Percentiles rank a stretch among this genome's conserved stretches.
Conservation (phyloP, 2,329 filamentous ascomycete genomes). For the Trichophaea hybrida region DNA sequence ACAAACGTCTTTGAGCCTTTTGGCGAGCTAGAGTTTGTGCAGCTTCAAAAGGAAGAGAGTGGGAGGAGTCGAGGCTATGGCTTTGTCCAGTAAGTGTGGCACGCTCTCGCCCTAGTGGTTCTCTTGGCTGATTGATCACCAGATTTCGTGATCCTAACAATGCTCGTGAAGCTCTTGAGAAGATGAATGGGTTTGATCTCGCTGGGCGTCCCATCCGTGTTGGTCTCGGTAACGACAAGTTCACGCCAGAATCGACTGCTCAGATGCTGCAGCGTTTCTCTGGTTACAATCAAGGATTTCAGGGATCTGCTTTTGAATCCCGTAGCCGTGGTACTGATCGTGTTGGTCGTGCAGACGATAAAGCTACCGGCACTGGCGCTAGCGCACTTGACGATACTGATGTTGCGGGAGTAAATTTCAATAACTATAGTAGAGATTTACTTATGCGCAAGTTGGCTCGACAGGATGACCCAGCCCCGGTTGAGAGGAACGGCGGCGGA, state of each 20-base stretch:
- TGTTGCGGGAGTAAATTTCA: slow-evolving; percentile 97
- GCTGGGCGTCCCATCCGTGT: slow-evolving; percentile 95
- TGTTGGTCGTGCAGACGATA: slow-evolving; percentile 69
- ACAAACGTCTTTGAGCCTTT: slow-evolving; percentile 96
- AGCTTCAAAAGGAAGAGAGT: slow-evolving; percentile 89
- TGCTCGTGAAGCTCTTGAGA: slow-evolving; percentile 87
- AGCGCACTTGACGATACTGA: slow-evolving; percentile 95
- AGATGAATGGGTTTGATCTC: slow-evolving; percentile 99
- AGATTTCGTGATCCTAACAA: slow-evolving; percentile 83
- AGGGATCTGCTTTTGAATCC: slow-evolving; percentile 78
- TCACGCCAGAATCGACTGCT: slow-evolving; percentile 90
- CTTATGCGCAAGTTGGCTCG: slow-evolving; percentile 97
- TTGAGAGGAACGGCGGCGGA: slow-evolving; percentile 35
- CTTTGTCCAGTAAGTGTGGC: slow-evolving; percentile 77
- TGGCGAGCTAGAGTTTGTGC: slow-evolving; percentile 92
- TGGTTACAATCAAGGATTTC: slow-evolving; percentile 56
- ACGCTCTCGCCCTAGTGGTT: background rate
- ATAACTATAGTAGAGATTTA: slow-evolving; percentile 95
- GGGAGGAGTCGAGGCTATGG: slow-evolving; percentile 88
- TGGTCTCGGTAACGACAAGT: slow-evolving; percentile 99
- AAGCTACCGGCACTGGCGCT: slow-evolving; percentile 61
- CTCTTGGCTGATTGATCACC: slow-evolving; percentile 30
- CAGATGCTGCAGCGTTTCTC: slow-evolving; percentile 86
- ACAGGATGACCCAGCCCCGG: slow-evolving; percentile 64
- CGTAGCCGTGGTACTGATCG: slow-evolving; percentile 65